A percentile compares a stretch with the other conserved stretches of the same genome.
These are phyloP conservation scores for Gigaspora rosea DNA, from an alignment of 192 early-diverging fungal species.

Conservation along the genomic window DNA sequence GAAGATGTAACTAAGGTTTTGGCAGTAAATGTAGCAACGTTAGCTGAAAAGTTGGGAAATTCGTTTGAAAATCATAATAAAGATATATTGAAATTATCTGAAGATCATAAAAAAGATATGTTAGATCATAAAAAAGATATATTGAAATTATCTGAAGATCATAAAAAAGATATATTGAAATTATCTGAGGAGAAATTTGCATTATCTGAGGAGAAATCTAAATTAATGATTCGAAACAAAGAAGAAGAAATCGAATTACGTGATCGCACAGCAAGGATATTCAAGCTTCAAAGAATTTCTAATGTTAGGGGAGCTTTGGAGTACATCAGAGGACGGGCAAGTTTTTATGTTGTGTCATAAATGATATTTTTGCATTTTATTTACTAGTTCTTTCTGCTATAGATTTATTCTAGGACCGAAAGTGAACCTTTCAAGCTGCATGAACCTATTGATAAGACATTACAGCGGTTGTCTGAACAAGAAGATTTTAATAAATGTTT, in stretches of 20 bases:
- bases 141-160: too few relatives aligned
- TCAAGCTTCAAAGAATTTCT: neutral
- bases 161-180: too few relatives aligned
- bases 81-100: too few relatives aligned
- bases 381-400: neutral
- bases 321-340: neutral
- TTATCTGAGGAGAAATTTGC: too few relatives aligned
- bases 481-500: neutral
- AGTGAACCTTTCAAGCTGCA: too few relatives aligned
- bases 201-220: too few relatives aligned
- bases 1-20: neutral
- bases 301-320: slow-evolving; percentile 11
- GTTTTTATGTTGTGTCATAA: neutral
- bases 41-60: too few relatives aligned
- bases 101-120: neutral
- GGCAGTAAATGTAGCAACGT: neutral
- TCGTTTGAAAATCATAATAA: neutral
- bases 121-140: neutral
- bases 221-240: too few relatives aligned
- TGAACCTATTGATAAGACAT: neutral
- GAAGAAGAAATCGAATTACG: neutral
- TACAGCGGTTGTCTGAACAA: slow-evolving; percentile 3
- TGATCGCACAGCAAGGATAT: neutral
- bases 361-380: neutral
- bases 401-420: neutral